Conservation (phyloP, 352 stramenopile genomes). For the Phytophthora litchii region DNA sequence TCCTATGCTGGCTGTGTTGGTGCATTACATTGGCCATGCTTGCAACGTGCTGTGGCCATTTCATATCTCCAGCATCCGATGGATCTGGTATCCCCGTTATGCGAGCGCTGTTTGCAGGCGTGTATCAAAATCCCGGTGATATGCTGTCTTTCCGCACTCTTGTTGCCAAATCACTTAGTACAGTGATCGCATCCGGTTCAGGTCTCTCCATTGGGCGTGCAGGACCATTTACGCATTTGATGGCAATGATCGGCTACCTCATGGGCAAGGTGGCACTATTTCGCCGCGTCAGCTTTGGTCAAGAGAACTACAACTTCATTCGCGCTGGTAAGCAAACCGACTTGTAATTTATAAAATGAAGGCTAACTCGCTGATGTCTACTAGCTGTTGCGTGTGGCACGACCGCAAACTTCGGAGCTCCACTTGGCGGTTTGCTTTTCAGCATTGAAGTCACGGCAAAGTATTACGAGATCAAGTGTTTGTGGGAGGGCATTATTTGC, state of each 20-base stretch:
- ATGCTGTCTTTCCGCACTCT: constrained; percentile 78
- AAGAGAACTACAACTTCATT: constrained; percentile 79
- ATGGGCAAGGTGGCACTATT: constrained; percentile 71
- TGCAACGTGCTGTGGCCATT: constrained; percentile 63
- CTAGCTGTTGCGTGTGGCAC: constrained; percentile 77
- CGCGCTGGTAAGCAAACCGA: constrained; percentile 46
- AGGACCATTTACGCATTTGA: constrained; percentile 79
- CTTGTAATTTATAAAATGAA: no score
- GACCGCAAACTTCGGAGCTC: constrained; percentile 83
- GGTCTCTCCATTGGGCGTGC: constrained; percentile 75
- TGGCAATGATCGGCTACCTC: constrained; percentile 75
- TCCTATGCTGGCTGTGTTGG: constrained; percentile 74
- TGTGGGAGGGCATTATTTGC: constrained; percentile 87
- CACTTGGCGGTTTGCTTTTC: constrained; percentile 78
- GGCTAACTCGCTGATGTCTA: neutral
- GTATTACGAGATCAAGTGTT: constrained; percentile 88
- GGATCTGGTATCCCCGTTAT: constrained; percentile 85
- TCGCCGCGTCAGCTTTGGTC: constrained; percentile 72
- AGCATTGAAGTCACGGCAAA: constrained; percentile 87
- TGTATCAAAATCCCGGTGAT: constrained; percentile 81
- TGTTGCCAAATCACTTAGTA: constrained; percentile 73
- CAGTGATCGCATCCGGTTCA: constrained; percentile 68
- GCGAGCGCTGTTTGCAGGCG: constrained; percentile 79
- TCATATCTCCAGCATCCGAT: constrained; percentile 68
- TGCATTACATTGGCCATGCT: constrained; percentile 57